Evolutionary conservation across 495 filamentous ascomycete species (phyloP).

Genomic region (Corynascus novoguineensis): DNA sequence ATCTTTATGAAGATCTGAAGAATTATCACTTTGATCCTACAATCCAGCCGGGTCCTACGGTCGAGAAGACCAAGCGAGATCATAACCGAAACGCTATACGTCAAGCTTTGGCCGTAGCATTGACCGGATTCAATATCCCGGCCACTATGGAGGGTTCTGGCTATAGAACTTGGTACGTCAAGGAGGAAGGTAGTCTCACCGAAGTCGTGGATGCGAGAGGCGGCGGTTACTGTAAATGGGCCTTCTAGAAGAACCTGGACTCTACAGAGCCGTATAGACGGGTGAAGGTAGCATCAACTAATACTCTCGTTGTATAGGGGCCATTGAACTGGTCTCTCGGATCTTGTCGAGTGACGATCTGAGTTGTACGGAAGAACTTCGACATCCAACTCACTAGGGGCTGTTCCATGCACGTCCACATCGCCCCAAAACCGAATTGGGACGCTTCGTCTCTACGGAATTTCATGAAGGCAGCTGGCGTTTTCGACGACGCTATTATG

Average conservation of each 20-base stretch:
- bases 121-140: background rate
- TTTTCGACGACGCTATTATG: background rate
- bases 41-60: background rate
- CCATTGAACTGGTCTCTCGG: background rate
- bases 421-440: background rate
- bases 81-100: background rate
- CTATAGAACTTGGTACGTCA: background rate
- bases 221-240: background rate
- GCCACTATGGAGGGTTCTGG: background rate
- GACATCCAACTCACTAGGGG: background rate
- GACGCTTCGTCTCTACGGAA: background rate
- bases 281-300: background rate
- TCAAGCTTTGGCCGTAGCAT: background rate
- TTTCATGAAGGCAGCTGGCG: background rate
- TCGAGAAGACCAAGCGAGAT: background rate
- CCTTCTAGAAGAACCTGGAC: background rate
- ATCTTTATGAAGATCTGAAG: background rate
- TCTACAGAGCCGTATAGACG: no score
- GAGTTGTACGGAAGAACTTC: background rate
- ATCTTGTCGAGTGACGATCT: background rate
- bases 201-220: background rate
- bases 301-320: background rate
- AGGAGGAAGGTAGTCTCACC: background rate
- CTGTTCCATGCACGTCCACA: background rate
- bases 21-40: background rate